Evolutionary conservation across 768 basidiomycete species (phyloP).

Genomic region (Leccinum barrowsii): DNA sequence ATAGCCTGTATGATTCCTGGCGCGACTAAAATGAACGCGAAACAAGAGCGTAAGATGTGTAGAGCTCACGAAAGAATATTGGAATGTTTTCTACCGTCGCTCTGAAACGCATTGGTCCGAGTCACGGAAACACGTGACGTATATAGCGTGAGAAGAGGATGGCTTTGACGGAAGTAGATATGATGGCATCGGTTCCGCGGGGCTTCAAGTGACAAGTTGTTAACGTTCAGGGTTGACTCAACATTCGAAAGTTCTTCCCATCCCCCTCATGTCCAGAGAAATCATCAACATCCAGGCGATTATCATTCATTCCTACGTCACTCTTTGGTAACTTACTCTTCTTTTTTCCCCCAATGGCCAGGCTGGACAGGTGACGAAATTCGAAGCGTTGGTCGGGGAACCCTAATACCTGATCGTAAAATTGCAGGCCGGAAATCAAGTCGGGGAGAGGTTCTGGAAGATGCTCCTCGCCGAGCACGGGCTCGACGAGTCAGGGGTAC

Average conservation of each 20-base stretch:
- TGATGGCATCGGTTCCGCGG: conserved; percentile 12
- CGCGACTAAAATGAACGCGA: background rate
- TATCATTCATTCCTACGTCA: background rate
- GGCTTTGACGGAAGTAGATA: conserved; percentile 2
- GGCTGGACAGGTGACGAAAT: conserved; percentile 62
- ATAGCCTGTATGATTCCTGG: conserved; percentile 77
- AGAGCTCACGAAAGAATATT: conserved; percentile 49
- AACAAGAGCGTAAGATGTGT: background rate
- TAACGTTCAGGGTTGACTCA: conserved; percentile 3
- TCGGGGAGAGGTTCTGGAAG: conserved; percentile 87
- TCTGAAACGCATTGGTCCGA: conserved; percentile 54
- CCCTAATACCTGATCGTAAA: conserved; percentile 20
- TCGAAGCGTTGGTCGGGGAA: background rate
- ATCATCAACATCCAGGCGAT: conserved; percentile 78
- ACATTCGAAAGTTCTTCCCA: conserved; percentile 11
- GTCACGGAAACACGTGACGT: conserved; percentile 22
- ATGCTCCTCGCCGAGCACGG: conserved; percentile 87
- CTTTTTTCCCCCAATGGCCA: conserved; percentile 22
- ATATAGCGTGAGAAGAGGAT: background rate
- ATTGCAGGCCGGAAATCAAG: conserved; percentile 65
- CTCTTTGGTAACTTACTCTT: conserved; percentile 5
- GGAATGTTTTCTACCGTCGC: conserved; percentile 55
- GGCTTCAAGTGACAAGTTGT: conserved; percentile 1
- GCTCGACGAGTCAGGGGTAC: conserved; percentile 65
- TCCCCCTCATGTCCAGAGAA: conserved; percentile 55